Evolutionary conservation across 768 basidiomycete genomes (phyloP), one percentile per base, ranked within the genome.

Genomic region (Tricholoma flavovirens): DNA sequence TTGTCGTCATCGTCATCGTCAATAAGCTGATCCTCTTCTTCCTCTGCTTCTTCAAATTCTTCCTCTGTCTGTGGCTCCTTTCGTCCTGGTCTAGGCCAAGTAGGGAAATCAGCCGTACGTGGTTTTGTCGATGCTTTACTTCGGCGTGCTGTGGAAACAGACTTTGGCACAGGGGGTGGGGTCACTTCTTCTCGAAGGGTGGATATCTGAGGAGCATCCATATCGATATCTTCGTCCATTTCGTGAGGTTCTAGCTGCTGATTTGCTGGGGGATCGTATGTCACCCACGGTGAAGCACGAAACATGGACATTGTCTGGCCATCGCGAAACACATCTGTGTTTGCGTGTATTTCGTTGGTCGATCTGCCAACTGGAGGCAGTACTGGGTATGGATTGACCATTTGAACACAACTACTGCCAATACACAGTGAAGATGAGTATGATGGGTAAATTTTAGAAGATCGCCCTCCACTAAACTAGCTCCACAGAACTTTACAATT

Each of bases 181-280:
- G 80, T 81, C 10, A 79, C 78, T 57, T 90, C 88, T 49, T 90
- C 87, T 32, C 75, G 77, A 32, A 91, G 79, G 26, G 85, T 91
- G 22, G 89, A 91, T 54, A 92, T 91, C 61, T 84, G 84, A 35
- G 90, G 90, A 32, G 89, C 87, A 36, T 90, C 90, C 87, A 90
- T 89, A 61, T 80, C 77, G 48, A 77, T 69, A 64, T 81, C 80
- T 40, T 75, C 70, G 66, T 77, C 75, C 73, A 74, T 74, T 22
- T 69, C 61, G 64, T 64, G 54, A 52, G 65, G 64, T 49, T 62
- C 63, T 55, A 60, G 66, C 53, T 58, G 64, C 59, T 61, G 60
- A 52, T 66, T 57, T 57, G 59, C 50, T 52, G 71, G 62, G 42
- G 75, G 79, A 65, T 80, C 75, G 73, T 83, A 83, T 55, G 74